Evolutionary conservation across 345 rosid genomes (phyloP), one percentile per base, ranked within the genome.

Genomic region (Lagerstroemia speciosa): DNA sequence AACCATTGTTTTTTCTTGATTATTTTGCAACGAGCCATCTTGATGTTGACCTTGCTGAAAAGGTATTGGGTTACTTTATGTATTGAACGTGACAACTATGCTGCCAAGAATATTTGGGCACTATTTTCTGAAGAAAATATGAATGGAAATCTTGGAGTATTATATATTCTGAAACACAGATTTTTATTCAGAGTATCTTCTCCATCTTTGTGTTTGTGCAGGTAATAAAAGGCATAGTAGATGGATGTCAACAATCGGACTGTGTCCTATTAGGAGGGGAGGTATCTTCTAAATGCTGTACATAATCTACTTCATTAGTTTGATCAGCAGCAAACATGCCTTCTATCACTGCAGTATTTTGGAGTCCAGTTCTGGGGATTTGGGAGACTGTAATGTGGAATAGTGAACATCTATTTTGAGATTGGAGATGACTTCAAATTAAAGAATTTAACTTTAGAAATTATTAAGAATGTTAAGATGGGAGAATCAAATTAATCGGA

Each of bases 31-130:
- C 97, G 7, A 90, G 96, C 71, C 88, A 65, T 78, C 96, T 94
- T 30, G 92, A 91, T 82, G 96, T 91, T 55, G 98, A 91, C 79
- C 99, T 91, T 73, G 97, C 97, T 52, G 99, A 91, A 77, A 91
- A 84, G 97, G 97, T 88, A 70, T 30, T n/a, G n/a, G n/a, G n/a
- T n/a, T n/a, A n/a, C n/a, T n/a, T n/a, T n/a, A n/a, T n/a, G n/a
- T n/a, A n/a, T n/a, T n/a, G n/a, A n/a, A n/a, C n/a, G n/a, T n/a
- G n/a, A n/a, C n/a, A n/a, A n/a, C n/a, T 16, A 29, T 52, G 9
- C 11, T 52, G 29, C 11, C 29, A n/a, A 52, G 58, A n/a, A 52
- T 8, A 9, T 8, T 52, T 11, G n/a, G 58, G 24, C 29, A n/a
- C 12, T 24, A n/a, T n/a, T n/a, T n/a, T n/a, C 20, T 30, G 34